Base-by-base conservation (phyloP, 257 asterid species). In the Ilex asprella region DNA sequence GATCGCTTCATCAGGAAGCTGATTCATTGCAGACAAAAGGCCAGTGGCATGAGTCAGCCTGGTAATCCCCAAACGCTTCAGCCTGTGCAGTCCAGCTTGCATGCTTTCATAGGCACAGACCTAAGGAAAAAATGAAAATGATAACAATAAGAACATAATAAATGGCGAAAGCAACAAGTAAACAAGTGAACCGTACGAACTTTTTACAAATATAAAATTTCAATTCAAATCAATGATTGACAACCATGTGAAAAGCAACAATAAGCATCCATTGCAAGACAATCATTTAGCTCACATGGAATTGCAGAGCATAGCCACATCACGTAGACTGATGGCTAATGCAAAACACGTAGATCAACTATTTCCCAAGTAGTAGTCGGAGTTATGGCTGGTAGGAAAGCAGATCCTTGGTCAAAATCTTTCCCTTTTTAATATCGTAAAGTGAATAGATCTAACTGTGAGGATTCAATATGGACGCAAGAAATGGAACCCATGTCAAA, bases 1-100 rank as follows among this genome's bases (percentile, higher is more conserved):
- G 70, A 93, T 84, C 56, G 99, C 99, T 84, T 93, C 99, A 82
- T 82, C 94, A 52, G 99, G 99, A 79, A 93, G 97, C 86, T 87
- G 99, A 79, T 84, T 93, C 99, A 93, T 85, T 65, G 99, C 99
- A 66, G 99, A 76, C 31, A 92, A 80, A 77, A 93, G 93, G 53
- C 99, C 99, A 31, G 83, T 62, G 29, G 96, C 95, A 41, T 67
- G 77, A 60, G 83, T 89, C 70, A 89, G 75, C 75, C 87, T 84
- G 39, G 97, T 81, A 71, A 93, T 89, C 61, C 99, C 99, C 73
- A 93, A 68, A 61, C 96, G 78, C 67, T 89, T 93, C 50, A 93
- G 95, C 81, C 99, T 84, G 80, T 85, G 87, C 14, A 74, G 77
- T 64, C 99, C 97, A 74, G 99, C 99, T 78, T 73, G 96, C 99